Conservation (phyloP, 306 rosid genomes). For the Fragaria vesca region DNA sequence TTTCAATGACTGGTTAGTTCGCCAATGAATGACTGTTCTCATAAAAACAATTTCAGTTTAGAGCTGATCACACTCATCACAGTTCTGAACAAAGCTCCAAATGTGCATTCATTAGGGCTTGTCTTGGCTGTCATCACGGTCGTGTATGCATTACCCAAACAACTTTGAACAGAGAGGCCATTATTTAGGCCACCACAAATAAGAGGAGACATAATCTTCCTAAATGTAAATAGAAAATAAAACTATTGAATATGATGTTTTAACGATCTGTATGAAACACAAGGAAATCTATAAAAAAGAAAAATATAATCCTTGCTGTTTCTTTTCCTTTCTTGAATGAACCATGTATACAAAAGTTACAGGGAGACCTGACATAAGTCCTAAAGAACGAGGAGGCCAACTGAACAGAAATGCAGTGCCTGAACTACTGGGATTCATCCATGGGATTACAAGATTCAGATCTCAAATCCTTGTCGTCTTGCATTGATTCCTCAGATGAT, state of each 20-base stretch:
- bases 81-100: too few species aligned
- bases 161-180: too few species aligned
- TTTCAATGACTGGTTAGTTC: too few species aligned
- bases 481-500: constrained; percentile 45
- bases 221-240: neutral
- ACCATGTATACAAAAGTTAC: constrained; percentile 10
- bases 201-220: too few species aligned
- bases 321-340: constrained; percentile 1
- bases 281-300: neutral
- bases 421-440: constrained; percentile 71
- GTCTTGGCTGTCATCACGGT: too few species aligned
- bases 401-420: constrained; percentile 11
- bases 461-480: constrained; percentile 65
- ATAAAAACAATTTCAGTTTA: too few species aligned
- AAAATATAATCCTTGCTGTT: constrained; percentile 1
- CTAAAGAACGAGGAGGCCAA: constrained; percentile 1
- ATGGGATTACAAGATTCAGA: constrained; percentile 71
- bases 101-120: too few species aligned
- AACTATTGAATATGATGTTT: neutral
- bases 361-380: neutral
- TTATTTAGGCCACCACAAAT: too few species aligned
- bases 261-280: neutral
- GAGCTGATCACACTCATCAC: too few species aligned
- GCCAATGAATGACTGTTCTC: too few species aligned
- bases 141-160: too few species aligned